phyloP scores from a whole-genome alignment of 768 basidiomycete species.

The Phlegmacium glaucopus region DNA sequence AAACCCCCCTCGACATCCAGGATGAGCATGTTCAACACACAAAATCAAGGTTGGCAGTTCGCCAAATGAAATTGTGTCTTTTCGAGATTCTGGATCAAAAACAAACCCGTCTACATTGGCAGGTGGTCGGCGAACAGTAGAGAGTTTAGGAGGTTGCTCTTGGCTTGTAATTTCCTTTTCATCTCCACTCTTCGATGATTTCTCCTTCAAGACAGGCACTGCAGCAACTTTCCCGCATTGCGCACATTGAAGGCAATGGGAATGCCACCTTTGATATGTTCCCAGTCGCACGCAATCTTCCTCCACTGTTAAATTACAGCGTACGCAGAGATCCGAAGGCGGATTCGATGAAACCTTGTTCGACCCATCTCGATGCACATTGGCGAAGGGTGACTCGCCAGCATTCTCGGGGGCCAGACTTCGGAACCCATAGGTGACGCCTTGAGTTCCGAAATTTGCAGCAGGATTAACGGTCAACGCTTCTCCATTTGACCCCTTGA shows the following conservation, averaged over 20 bases:
- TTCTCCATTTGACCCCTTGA: conserved; percentile 74
- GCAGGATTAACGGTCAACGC: conserved; percentile 35
- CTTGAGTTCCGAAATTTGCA: conserved; percentile 74
- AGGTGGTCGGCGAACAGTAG: conserved; percentile 68
- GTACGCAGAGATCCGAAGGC: conserved; percentile 88
- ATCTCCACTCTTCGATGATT: conserved; percentile 48
- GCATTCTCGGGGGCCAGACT: conserved; percentile 89
- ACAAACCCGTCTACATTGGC: conserved; percentile 79
- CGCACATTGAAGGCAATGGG: conserved; percentile 84
- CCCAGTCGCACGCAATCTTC: conserved; percentile 95
- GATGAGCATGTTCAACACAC: conserved; percentile 75
- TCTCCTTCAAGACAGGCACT: conserved; percentile 55
- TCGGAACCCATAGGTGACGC: conserved; percentile 89
- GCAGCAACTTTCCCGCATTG: conserved; percentile 77
- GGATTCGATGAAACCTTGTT: conserved; percentile 63
- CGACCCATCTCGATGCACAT: conserved; percentile 38
- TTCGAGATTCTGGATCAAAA: conserved; percentile 68
- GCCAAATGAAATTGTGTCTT: conserved; percentile 68
- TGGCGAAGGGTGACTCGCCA: conserved; percentile 80
- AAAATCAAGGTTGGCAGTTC: conserved; percentile 69
- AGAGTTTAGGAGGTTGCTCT: conserved; percentile 53
- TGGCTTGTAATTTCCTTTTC: conserved; percentile 36
- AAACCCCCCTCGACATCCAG: conserved; percentile 71
- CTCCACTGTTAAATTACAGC: conserved; percentile 88
- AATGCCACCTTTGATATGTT: conserved; percentile 98